Evolutionary conservation across 2,329 filamentous ascomycete genomes (phyloP), one percentile per base, ranked within the genome.

Genomic region (Pseudogymnoascus sp.): DNA sequence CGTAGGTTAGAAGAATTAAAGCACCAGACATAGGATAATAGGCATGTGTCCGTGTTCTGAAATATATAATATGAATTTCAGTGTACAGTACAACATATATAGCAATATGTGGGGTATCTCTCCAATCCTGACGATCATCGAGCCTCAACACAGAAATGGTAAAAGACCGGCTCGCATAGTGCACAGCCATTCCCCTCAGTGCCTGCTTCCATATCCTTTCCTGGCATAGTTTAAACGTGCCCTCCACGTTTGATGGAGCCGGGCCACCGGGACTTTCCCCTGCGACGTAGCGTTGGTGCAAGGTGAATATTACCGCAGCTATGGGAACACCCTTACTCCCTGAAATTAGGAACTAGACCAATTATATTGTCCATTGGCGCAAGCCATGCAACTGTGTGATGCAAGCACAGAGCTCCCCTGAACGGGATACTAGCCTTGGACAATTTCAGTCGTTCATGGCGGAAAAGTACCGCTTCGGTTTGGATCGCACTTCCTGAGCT

Each of bases 401-500:
- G 23, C 44, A 53, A 53, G 44, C 44, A 10, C 15, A 29, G 44
- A 53, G 44, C 44, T 31, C 44, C 44, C 44, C 44, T 53, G 44
- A 31, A 21, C 44, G 44, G 23, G 44, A 53, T 53, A 53, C 44
- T 15, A 31, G 44, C 23, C 15, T 17, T 53, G 44, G 44, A 2
- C 23, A n/a, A n/a, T 53, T 23, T 60, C 56, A 60, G 11, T 60
- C 56, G 56, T 35, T 60, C 11, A 35, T 60, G 56, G 87, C 86
- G 3, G 85, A 83, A 73, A 91, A 91, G 70, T 91, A 91, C 64
- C 87, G 81, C 73, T 90, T 91, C 44, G 84, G 82, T 71, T 86
- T 87, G 70, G 79, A 88, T 69, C 83, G 80, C 1, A 85, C 78
- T 69, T 88, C 84, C 66, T 88, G 84, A 2, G 88, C 87, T 71